Conservation (phyloP, 2,329 filamentous ascomycete genomes). For the Trichoderma koningii region DNA sequence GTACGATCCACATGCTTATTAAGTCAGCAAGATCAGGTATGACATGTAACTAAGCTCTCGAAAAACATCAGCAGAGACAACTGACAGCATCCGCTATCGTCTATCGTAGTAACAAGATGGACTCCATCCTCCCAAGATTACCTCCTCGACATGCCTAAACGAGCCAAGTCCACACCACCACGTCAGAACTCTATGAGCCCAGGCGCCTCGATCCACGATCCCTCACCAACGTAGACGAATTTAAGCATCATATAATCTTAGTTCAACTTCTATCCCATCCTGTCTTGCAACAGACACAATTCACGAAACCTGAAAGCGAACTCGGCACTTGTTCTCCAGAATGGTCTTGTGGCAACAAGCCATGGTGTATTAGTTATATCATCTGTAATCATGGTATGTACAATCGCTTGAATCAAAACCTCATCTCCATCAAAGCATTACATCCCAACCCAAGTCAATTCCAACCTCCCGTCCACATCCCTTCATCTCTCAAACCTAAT, state of each 20-base stretch:
- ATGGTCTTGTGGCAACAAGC: neutral
- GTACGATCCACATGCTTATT: neutral
- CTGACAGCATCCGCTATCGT: neutral
- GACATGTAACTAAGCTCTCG: neutral
- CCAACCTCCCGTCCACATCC: neutral
- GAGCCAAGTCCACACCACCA: neutral
- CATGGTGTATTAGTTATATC: neutral
- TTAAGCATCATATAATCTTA: neutral
- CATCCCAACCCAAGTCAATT: neutral
- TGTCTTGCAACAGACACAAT: neutral
- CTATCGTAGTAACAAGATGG: too few species aligned
- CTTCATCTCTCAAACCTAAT: neutral
- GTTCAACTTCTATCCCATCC: neutral
- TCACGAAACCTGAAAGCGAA: neutral
- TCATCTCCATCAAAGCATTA: conserved; percentile 22
- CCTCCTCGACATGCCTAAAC: conserved; percentile 23
- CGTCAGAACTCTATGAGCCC: conserved; percentile 18
- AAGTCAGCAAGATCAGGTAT: too few species aligned
- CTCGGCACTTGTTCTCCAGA: neutral
- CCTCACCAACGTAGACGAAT: neutral
- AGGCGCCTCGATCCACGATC: conserved; percentile 7
- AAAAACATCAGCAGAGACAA: neutral
- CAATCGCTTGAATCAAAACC: conserved; percentile 15
- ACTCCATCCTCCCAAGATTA: too few species aligned
- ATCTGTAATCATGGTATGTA: neutral